Evolutionary conservation across 2,329 filamentous ascomycete species (phyloP).

Genomic region (Raffaelea deltoideospora): DNA sequence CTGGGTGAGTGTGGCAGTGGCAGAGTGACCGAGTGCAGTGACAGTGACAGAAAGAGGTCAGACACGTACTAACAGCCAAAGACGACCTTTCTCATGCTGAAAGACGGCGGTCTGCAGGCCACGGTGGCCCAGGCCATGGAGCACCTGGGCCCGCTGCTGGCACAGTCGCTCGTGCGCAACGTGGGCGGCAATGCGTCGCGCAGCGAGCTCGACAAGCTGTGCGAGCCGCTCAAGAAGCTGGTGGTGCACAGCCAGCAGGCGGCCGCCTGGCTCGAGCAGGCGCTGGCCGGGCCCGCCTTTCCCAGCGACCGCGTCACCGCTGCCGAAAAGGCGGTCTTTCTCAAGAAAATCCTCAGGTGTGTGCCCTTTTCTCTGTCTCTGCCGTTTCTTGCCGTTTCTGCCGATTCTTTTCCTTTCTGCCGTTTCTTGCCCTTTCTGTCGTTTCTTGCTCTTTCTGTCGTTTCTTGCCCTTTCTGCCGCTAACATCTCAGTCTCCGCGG

Average conservation of each 20-base stretch:
- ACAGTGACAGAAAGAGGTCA: not conserved
- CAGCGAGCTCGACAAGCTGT: conserved; percentile 56
- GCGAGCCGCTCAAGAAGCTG: conserved; percentile 57
- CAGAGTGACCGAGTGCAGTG: not conserved
- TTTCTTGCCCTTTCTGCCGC: not conserved
- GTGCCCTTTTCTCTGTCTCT: conserved; percentile 10
- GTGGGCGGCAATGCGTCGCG: conserved; percentile 53
- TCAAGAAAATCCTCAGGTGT: conserved; percentile 51
- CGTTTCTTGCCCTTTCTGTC: not conserved
- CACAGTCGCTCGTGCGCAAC: conserved; percentile 45
- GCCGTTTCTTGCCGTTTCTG: too few species aligned
- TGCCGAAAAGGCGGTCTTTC: conserved; percentile 46
- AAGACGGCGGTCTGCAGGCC: conserved; percentile 26
- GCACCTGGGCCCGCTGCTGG: conserved; percentile 46
- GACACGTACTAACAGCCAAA: too few species aligned
- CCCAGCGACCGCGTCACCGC: conserved; percentile 42
- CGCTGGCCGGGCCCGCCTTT: conserved; percentile 39
- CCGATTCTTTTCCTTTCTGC: not conserved
- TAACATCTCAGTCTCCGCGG: conserved; percentile 39
- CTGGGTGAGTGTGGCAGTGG: conserved; percentile 37
- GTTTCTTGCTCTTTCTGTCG: too few species aligned
- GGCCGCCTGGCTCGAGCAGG: conserved; percentile 47
- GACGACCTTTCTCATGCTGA: conserved; percentile 38
- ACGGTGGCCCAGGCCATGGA: conserved; percentile 34
- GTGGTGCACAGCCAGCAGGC: conserved; percentile 38